Evolutionary conservation across 1,284 basidiomycete genomes (phyloP), one percentile per base, ranked within the genome.

Genomic region (Clitocybe nebularis): DNA sequence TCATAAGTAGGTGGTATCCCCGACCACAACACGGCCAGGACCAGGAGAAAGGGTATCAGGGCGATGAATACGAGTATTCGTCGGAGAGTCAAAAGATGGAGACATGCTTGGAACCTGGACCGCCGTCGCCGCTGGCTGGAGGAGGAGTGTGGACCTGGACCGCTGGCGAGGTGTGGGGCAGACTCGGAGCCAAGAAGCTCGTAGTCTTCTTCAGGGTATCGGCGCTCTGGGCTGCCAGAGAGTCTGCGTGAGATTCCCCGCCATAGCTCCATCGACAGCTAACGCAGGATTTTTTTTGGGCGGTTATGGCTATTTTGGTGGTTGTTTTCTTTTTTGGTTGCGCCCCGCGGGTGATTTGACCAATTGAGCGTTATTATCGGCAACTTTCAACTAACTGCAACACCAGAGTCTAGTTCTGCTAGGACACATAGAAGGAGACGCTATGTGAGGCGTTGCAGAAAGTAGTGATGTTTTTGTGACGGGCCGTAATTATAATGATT

Each of bases 1-100:
- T 54, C 39, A 45, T 66, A 71, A 23, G 54, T 62, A 1, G 69
- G 67, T 5, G 70, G 68, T 4, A 71, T 51, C 2, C 70, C 70
- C 35, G 61, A 67, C 46, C 55, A 58, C 11, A 71, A 49, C 13
- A 72, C 45, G 10, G 52, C 61, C 2, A 68, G 11, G 17, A 61
- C 25, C 16, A 60, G 22, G 21, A 69, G 11, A n/a, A 65, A 19
- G 0, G 58, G 58, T 6, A 54, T 26, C 21, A 47, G 21, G 19
- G 52, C 51, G 4, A 57, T 21, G 35, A 46, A 47, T 4, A 46
- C 22, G 24, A 55, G 36, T 30, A 50, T 45, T 28, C 49, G 49
- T 36, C 51, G 49, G 4, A 51, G 23, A 7, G 47, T 49, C 10
- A 44, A 20, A 23, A 43, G 39, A 34, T 49, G 51, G 6, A 51